Conservation (phyloP, 1,284 basidiomycete genomes). For the Microbotryum lychnidis-dioicae region DNA sequence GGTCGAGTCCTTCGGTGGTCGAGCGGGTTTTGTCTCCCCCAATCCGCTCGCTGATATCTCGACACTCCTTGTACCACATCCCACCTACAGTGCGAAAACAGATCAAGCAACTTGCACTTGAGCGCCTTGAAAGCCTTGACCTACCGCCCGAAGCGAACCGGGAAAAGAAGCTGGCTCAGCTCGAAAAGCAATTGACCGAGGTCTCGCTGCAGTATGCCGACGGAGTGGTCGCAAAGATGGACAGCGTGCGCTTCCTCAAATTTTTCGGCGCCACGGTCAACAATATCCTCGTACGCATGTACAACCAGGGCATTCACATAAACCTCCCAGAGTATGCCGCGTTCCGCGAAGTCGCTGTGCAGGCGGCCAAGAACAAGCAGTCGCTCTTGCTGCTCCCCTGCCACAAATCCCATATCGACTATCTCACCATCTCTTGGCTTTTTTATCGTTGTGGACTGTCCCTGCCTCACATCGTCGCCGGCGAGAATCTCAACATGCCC, state of each 20-base stretch:
- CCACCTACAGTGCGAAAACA: constrained; percentile 11
- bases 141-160: not conserved
- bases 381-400: constrained; percentile 41
- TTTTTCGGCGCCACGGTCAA: constrained; percentile 36
- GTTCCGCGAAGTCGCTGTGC: constrained; percentile 34
- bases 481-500: constrained; percentile 37
- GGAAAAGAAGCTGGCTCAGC: constrained; percentile 5
- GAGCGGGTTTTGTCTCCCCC: not conserved
- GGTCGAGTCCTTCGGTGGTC: not conserved
- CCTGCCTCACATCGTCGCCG: constrained; percentile 41
- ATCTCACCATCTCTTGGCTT: constrained; percentile 23
- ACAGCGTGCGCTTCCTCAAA: constrained; percentile 19
- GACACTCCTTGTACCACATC: not conserved
- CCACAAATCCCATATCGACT: constrained; percentile 41
- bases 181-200: constrained; percentile 11
- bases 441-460: constrained; percentile 40
- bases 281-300: constrained; percentile 40
- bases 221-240: constrained; percentile 27
- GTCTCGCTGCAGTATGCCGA: constrained; percentile 12
- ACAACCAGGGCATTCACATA: constrained; percentile 35
- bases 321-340: constrained; percentile 20
- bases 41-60: not conserved
- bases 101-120: constrained; percentile 5
- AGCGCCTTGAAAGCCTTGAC: not conserved
- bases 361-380: constrained; percentile 38